Percentiles rank a stretch among this genome's conserved stretches.
These are phyloP conservation scores for Trichoderma sp. DNA, from an alignment of 2,329 filamentous ascomycete species.

Conservation along the genomic window DNA sequence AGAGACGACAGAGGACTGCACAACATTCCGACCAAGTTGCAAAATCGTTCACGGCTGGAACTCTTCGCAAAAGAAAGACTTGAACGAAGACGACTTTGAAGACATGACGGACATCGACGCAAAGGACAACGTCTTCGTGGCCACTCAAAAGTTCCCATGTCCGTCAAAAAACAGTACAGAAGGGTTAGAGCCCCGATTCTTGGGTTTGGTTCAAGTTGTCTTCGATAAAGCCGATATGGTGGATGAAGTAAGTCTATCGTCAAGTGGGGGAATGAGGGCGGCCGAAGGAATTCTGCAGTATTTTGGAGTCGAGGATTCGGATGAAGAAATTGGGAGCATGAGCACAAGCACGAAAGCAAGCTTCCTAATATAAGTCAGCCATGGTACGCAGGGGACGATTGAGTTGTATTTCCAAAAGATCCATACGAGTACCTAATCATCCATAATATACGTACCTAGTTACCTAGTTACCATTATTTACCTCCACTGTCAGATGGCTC, in stretches of 20 bases:
- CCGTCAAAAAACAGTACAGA: not conserved
- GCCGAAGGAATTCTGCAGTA: slow-evolving; percentile 7
- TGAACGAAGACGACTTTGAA: not conserved
- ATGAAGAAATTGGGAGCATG: not conserved
- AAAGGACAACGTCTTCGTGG: not conserved
- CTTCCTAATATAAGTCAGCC: not conserved
- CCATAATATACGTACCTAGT: too few relatives aligned
- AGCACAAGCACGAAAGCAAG: not conserved
- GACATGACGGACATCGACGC: not conserved
- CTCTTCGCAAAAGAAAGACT: not conserved
- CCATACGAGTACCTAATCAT: too few relatives aligned
- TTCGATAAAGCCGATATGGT: slow-evolving; percentile 8
- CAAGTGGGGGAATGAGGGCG: not conserved
- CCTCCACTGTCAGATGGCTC: too few relatives aligned
- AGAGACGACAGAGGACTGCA: not conserved
- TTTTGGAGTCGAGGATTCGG: slow-evolving; percentile 9
- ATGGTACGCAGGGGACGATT: too few relatives aligned
- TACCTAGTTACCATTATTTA: too few relatives aligned
- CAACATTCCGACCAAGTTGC: not conserved
- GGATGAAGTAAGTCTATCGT: not conserved
- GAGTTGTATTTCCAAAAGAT: too few relatives aligned
- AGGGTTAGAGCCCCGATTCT: not conserved
- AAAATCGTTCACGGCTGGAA: not conserved
- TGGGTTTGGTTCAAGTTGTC: slow-evolving; percentile 13
- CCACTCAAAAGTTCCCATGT: not conserved